phyloP scores from a whole-genome alignment of 805 yeast species.

The Debaryomyces maramus region DNA sequence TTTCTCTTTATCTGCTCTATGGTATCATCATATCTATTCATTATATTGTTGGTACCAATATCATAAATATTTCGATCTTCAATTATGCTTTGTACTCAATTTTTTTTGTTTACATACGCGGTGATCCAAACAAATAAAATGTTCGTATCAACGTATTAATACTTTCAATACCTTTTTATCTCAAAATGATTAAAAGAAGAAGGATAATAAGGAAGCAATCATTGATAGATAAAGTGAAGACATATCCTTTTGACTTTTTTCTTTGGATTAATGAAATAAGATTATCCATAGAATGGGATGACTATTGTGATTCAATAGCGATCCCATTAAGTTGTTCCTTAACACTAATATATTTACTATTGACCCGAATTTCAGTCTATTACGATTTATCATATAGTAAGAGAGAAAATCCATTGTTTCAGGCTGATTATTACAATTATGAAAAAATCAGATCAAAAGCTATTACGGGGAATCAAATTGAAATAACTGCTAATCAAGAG shows the following conservation, averaged over 20 bases:
- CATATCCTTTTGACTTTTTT: constrained; percentile 39
- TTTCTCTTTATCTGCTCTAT: constrained; percentile 7
- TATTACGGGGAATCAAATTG: constrained; percentile 2
- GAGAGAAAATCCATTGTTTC: constrained; percentile 33
- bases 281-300: constrained; percentile 45
- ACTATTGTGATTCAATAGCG: constrained; percentile 28
- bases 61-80: not conserved
- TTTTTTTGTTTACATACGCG: constrained; percentile 1
- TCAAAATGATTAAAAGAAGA: constrained; percentile 1
- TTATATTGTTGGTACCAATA: not conserved
- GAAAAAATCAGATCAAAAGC: constrained; percentile 25
- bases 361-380: constrained; percentile 24
- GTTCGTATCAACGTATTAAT: not conserved
- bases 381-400: constrained; percentile 26
- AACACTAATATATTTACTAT: constrained; percentile 16
- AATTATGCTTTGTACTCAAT: not conserved
- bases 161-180: not conserved
- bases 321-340: constrained; percentile 30
- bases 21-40: constrained; percentile 7
- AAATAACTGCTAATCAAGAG: not conserved
- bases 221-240: constrained; percentile 27
- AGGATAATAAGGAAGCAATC: constrained; percentile 26
- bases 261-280: constrained; percentile 36
- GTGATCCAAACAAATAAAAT: not conserved
- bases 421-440: constrained; percentile 34